These are phyloP conservation scores for Glebionis coronaria DNA, from an alignment of 129 eudicot species.

Conservation along the genomic window DNA sequence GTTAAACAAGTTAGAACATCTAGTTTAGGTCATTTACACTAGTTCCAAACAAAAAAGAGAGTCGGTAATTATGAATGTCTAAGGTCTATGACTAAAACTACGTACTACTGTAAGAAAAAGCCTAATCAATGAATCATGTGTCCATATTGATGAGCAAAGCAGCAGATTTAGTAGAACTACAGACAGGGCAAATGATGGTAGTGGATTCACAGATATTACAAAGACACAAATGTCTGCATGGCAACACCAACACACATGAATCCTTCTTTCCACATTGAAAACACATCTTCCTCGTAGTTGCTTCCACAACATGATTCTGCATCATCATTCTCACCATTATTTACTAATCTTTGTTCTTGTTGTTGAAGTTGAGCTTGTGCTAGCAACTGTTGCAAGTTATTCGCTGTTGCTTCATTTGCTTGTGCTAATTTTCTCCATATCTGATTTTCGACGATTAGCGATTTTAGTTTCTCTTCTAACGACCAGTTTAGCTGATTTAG, in stretches of 20 bases:
- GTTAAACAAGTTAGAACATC: too few species aligned
- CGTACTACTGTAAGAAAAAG: background rate
- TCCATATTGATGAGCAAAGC: constrained; percentile 23
- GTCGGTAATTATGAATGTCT: too few species aligned
- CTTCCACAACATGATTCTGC: constrained; percentile 22
- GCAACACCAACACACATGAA: constrained; percentile 30
- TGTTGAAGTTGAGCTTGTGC: constrained; percentile 28
- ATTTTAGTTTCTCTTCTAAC: constrained; percentile 40
- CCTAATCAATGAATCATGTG: background rate
- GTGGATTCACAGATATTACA: constrained; percentile 19
- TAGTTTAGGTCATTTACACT: too few species aligned
- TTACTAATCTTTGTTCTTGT: background rate
- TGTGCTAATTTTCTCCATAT: constrained; percentile 54
- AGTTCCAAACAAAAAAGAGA: too few species aligned
- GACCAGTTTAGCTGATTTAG: constrained; percentile 45
- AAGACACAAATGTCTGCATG: constrained; percentile 34
- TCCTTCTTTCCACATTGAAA: constrained; percentile 21
- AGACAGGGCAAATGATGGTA: constrained; percentile 24
- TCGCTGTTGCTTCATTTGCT: constrained; percentile 62
- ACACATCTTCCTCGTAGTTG: constrained; percentile 23
- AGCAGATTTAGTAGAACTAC: constrained; percentile 18
- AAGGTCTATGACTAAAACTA: background rate
- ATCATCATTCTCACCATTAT: constrained; percentile 19
- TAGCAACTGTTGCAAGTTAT: constrained; percentile 45
- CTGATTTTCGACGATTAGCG: constrained; percentile 39